phyloP scores from a whole-genome alignment of 352 stramenopile genomes.

The Pythium periplocum region DNA sequence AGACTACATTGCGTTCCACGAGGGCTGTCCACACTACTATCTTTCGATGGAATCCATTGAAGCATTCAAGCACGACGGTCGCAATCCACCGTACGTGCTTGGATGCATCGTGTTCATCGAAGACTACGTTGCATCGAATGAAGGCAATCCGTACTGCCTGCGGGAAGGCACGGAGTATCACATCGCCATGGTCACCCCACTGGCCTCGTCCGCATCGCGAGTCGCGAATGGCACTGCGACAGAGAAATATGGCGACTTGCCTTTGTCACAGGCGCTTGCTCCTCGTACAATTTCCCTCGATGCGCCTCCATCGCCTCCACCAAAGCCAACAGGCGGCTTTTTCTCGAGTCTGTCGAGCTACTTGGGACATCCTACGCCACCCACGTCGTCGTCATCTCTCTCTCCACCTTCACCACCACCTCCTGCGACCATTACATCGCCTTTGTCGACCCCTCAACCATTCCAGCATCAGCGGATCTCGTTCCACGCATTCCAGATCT shows the following conservation, averaged over 20 bases:
- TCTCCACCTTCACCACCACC: conserved; percentile 11
- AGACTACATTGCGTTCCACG: conserved; percentile 84
- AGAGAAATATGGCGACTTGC: conserved; percentile 45
- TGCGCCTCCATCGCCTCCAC: conserved; percentile 21
- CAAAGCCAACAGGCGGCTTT: conserved; percentile 9
- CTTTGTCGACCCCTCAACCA: not conserved
- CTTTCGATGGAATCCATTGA: conserved; percentile 75
- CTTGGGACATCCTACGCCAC: conserved; percentile 9
- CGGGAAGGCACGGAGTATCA: conserved; percentile 71
- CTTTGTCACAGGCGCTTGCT: conserved; percentile 58
- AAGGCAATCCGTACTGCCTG: conserved; percentile 63
- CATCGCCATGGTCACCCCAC: conserved; percentile 58
- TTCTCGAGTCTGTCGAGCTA: conserved; percentile 20
- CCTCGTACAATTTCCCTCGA: conserved; percentile 20
- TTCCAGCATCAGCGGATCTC: conserved; percentile 66
- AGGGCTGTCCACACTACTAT: conserved; percentile 79
- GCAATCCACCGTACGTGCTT: conserved; percentile 73
- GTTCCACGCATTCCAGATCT: conserved; percentile 80
- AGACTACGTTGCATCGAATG: conserved; percentile 60
- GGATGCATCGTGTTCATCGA: conserved; percentile 80
- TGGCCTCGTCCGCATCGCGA: conserved; percentile 31
- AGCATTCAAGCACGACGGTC: conserved; percentile 61
- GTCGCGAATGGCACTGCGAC: conserved; percentile 5
- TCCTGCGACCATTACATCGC: not conserved
- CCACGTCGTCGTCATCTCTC: conserved; percentile 1